Evolutionary conservation across 495 filamentous ascomycete species (phyloP).

Genomic region (Tuber indicum): DNA sequence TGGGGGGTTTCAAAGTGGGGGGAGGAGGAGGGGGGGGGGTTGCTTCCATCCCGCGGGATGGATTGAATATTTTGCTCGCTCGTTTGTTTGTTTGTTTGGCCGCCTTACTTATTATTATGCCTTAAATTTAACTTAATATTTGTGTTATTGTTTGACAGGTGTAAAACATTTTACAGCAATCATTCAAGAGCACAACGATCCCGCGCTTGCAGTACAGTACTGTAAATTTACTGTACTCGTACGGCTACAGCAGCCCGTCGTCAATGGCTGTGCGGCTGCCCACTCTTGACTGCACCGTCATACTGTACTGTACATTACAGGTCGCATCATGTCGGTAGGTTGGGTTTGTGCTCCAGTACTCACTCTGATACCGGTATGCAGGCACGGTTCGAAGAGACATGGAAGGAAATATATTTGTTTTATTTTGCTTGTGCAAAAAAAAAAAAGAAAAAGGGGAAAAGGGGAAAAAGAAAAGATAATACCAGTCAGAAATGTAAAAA

Average conservation of each 20-base stretch:
- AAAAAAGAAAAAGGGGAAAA: neutral
- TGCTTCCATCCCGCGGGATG: neutral
- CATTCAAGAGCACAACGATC: neutral
- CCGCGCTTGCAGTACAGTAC: neutral
- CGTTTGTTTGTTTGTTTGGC: neutral
- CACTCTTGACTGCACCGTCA: neutral
- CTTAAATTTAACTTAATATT: neutral
- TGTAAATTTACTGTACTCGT: neutral
- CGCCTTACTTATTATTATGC: neutral
- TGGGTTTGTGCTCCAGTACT: neutral
- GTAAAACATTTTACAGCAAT: constrained; percentile 3
- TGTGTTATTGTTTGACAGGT: neutral
- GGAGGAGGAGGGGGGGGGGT: neutral
- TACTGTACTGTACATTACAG: neutral
- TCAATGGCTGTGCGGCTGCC: neutral
- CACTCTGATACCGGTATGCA: neutral
- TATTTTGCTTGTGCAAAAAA: too few species aligned
- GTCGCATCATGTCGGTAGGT: neutral
- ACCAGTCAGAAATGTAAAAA: too few species aligned
- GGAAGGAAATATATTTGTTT: neutral
- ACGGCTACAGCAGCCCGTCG: neutral
- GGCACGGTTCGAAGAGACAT: neutral
- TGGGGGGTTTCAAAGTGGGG: neutral
- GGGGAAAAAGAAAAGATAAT: too few species aligned
- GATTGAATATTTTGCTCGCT: neutral